A percentile compares a stretch with the other conserved stretches of the same genome.
Conservation (phyloP, 164 flowering plant species). For the Houttuynia cordata region DNA sequence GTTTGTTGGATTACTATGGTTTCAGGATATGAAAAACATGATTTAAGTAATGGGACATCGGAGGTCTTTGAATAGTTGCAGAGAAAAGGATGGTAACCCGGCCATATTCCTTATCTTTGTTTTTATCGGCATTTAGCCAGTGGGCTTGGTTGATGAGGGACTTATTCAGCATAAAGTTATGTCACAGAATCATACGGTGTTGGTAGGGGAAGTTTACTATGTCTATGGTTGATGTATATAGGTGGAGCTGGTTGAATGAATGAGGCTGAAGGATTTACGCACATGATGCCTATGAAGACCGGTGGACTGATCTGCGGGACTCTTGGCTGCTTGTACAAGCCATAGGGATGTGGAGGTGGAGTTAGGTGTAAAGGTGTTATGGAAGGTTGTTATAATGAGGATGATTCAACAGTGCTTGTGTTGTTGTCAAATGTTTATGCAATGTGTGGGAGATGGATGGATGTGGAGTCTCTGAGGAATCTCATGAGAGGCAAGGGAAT, state of each 20-base stretch:
- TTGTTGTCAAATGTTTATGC: slow-evolving; percentile 6
- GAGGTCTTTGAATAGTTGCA: slow-evolving; percentile 5
- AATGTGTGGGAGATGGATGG: slow-evolving; percentile 3
- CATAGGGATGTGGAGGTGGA: slow-evolving; percentile 3
- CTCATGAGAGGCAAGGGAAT: slow-evolving; percentile 4
- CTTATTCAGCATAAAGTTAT: background rate
- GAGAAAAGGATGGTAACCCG: slow-evolving; percentile 5
- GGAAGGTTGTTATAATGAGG: background rate
- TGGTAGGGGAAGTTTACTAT: slow-evolving; percentile 7
- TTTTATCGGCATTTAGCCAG: slow-evolving; percentile 9
- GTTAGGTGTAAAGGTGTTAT: slow-evolving; percentile 3
- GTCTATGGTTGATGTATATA: slow-evolving; percentile 6
- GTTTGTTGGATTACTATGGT: slow-evolving; percentile 7
- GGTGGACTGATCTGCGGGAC: slow-evolving; percentile 8
- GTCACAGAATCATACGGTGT: slow-evolving; percentile 5
- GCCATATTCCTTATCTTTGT: slow-evolving; percentile 5
- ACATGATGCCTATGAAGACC: slow-evolving; percentile 5
- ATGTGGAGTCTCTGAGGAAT: slow-evolving; percentile 3
- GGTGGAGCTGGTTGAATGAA: slow-evolving; percentile 5
- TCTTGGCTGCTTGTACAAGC: slow-evolving; percentile 6
- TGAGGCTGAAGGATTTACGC: slow-evolving; percentile 4
- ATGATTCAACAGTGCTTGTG: slow-evolving; percentile 4
- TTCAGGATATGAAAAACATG: slow-evolving; percentile 10
- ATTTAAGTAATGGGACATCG: slow-evolving; percentile 2
- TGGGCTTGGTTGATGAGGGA: slow-evolving; percentile 8